Evolutionary conservation across 345 rosid species (phyloP).

Genomic region (Salix caprea): DNA sequence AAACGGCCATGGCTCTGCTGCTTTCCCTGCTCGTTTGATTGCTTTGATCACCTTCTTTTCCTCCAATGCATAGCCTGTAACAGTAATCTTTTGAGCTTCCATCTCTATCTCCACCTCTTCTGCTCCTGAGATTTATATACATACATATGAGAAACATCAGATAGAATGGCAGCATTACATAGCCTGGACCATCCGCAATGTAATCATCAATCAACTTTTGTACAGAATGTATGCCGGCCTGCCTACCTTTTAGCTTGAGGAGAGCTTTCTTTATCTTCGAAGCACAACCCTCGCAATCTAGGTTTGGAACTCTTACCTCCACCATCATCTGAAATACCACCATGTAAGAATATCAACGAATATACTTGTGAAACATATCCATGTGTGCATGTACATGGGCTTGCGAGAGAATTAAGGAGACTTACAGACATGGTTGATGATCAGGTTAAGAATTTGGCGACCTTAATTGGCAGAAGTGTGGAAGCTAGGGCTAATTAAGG

Average conservation of each 20-base stretch:
- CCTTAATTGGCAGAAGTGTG: background rate
- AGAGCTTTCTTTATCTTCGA: constrained; percentile 79
- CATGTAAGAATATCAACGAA: too few species aligned
- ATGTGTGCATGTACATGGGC: too few species aligned
- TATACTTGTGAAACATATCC: too few species aligned
- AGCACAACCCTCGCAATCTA: constrained; percentile 92
- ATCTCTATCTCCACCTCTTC: constrained; percentile 88
- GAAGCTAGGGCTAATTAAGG: background rate
- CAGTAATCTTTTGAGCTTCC: constrained; percentile 76
- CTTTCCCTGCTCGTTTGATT: constrained; percentile 37
- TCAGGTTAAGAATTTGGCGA: too few species aligned
- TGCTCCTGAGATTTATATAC: constrained; percentile 38
- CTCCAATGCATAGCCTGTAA: constrained; percentile 59
- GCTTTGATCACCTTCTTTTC: constrained; percentile 24
- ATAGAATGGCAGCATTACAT: too few species aligned
- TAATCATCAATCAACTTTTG: too few species aligned
- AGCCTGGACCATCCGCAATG: too few species aligned
- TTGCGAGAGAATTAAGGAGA: background rate
- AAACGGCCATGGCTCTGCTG: constrained; percentile 93
- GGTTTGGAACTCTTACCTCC: constrained; percentile 84
- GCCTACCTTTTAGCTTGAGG: constrained; percentile 78
- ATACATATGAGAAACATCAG: too few species aligned
- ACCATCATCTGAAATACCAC: constrained; percentile 38
- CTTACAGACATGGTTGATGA: constrained; percentile 52
- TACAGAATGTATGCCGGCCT: background rate